A percentile compares a stretch with the other conserved stretches of the same genome.
Conservation (phyloP, 2,329 filamentous ascomycete species). For the Hymenotorrendiella dingleyae region DNA sequence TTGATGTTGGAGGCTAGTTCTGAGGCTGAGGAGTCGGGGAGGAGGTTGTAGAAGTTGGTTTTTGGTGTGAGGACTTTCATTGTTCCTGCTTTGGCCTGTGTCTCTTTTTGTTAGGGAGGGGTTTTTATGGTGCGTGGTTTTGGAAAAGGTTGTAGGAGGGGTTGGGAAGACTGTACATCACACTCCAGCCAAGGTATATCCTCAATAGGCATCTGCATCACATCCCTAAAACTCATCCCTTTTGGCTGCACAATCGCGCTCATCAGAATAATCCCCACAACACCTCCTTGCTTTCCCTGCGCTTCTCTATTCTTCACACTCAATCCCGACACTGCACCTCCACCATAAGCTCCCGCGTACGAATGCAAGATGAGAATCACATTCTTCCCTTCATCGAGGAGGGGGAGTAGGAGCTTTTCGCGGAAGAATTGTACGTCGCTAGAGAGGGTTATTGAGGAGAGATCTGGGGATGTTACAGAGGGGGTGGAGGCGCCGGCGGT, state of each 20-base stretch:
- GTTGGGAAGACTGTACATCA: background rate
- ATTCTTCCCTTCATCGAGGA: background rate
- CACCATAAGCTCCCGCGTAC: background rate
- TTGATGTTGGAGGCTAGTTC: no score
- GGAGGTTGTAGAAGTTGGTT: no score
- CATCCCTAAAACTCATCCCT: background rate
- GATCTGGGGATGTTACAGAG: no score
- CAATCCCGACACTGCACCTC: background rate
- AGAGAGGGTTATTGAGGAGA: no score
- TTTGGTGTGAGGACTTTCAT: no score
- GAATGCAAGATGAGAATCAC: background rate
- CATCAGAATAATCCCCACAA: background rate
- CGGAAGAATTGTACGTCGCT: background rate
- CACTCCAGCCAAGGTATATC: background rate
- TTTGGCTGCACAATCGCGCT: background rate
- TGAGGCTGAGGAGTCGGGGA: background rate
- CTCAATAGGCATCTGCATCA: background rate
- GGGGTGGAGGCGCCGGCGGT: no score
- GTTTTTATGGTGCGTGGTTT: background rate
- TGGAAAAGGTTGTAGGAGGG: background rate
- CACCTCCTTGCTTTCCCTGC: background rate
- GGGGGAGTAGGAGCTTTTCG: background rate
- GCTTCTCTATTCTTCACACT: background rate
- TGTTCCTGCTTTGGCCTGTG: background rate
- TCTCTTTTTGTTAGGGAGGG: background rate